Percentiles rank a stretch among this genome's conserved stretches.
phyloP scores from a whole-genome alignment of 345 rosid genomes.

The Populus ilicifolia region DNA sequence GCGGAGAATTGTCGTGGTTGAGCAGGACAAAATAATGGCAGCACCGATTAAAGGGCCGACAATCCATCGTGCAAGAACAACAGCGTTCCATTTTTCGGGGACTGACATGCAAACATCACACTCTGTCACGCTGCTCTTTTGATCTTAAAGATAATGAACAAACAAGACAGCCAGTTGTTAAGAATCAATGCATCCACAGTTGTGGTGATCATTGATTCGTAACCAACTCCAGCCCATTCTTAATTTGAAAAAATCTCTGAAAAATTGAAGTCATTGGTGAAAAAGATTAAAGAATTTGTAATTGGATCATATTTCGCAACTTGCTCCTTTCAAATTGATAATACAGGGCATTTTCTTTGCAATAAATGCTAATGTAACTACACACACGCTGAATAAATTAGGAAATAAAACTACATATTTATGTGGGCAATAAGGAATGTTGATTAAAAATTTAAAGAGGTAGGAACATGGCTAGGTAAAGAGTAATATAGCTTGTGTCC shows the following conservation, averaged over 20 bases:
- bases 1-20: slow-evolving; percentile 25
- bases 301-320: no score
- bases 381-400: no score
- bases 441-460: no score
- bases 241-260: background rate
- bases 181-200: background rate
- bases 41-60: slow-evolving; percentile 37
- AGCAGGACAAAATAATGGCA: slow-evolving; percentile 22
- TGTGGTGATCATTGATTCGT: background rate
- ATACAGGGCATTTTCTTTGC: no score
- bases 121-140: background rate
- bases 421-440: no score
- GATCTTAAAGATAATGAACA: slow-evolving; percentile 17
- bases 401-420: no score
- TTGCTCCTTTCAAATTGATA: no score
- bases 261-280: background rate
- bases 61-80: slow-evolving; percentile 33
- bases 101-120: slow-evolving; percentile 16
- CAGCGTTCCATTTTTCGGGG: slow-evolving; percentile 9
- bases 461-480: no score
- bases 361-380: no score
- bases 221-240: background rate
- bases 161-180: slow-evolving; percentile 8
- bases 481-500: no score
- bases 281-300: no score